Evolutionary conservation across 208 protist genomes (phyloP).

Genomic region (Tritrichomonas foetus): DNA sequence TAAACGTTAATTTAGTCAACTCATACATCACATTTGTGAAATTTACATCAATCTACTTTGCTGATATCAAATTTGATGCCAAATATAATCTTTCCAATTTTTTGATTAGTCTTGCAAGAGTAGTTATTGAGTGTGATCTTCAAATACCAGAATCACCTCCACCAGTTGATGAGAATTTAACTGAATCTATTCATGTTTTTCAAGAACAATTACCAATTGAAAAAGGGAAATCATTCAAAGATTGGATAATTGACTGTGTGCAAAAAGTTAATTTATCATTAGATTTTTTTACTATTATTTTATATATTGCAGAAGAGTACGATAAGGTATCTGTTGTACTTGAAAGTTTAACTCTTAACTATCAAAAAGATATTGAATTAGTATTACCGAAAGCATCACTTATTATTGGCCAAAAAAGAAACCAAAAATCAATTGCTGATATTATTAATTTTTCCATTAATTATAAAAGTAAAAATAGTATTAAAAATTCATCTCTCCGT

Average conservation of each 20-base stretch:
- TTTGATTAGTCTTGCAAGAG: background rate
- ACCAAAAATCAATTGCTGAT: background rate
- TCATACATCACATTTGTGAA: background rate
- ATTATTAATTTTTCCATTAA: background rate
- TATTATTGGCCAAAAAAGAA: background rate
- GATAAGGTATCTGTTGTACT: background rate
- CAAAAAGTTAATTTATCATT: background rate
- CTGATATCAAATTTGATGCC: constrained; percentile 8
- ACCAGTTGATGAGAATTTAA: background rate
- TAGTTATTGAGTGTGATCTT: background rate
- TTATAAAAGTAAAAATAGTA: too few species aligned
- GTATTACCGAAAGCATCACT: background rate
- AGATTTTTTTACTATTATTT: background rate
- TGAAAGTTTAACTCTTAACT: background rate
- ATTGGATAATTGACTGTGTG: background rate
- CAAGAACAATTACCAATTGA: constrained; percentile 5
- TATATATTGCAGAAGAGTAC: background rate
- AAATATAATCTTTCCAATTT: constrained; percentile 20
- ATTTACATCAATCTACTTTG: constrained; percentile 30
- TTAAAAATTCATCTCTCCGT: too few species aligned
- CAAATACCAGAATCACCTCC: background rate
- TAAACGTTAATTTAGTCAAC: background rate
- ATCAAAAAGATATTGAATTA: background rate
- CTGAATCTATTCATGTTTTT: background rate
- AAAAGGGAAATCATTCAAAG: background rate